These are phyloP conservation scores for Phyllosticta citribraziliensis DNA, from an alignment of 2,329 filamentous ascomycete species.

Conservation along the genomic window DNA sequence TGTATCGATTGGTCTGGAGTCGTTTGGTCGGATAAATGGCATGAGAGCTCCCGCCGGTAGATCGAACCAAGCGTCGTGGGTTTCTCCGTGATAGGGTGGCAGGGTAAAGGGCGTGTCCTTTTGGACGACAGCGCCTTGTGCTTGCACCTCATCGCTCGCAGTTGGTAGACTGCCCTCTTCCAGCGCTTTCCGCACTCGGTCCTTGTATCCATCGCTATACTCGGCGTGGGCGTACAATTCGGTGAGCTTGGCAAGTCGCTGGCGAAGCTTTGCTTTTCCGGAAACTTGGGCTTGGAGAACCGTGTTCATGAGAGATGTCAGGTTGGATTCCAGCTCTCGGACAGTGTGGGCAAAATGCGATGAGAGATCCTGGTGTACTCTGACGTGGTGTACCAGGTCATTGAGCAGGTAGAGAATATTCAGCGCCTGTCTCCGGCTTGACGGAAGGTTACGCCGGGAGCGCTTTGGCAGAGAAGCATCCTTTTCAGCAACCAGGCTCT, in stretches of 20 bases:
- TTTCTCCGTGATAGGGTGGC: conserved; percentile 68
- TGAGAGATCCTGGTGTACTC: conserved; percentile 23
- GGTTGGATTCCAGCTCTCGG: conserved; percentile 46
- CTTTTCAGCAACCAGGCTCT: conserved; percentile 38
- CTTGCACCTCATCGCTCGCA: conserved; percentile 19
- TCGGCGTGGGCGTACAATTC: conserved; percentile 64
- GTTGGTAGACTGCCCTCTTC: conserved; percentile 29
- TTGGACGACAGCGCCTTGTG: conserved; percentile 20
- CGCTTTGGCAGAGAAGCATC: conserved; percentile 12
- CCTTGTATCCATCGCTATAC: conserved; percentile 45
- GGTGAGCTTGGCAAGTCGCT: conserved; percentile 55
- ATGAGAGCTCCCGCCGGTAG: conserved; percentile 74
- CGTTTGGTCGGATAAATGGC: conserved; percentile 67
- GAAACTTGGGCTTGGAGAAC: conserved; percentile 45
- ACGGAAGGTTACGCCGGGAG: conserved; percentile 31
- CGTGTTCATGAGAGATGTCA: conserved; percentile 53
- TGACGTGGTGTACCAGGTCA: conserved; percentile 54
- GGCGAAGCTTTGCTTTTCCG: conserved; percentile 54
- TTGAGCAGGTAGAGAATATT: conserved; percentile 70
- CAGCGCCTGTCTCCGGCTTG: conserved; percentile 57
- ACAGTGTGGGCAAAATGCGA: conserved; percentile 21
- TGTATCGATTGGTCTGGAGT: conserved; percentile 62
- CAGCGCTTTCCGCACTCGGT: conserved; percentile 51
- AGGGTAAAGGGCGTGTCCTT: conserved; percentile 59
- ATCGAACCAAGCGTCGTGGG: conserved; percentile 66